Evolutionary conservation across 345 rosid species (phyloP).

Genomic region (Eucalyptus albens): DNA sequence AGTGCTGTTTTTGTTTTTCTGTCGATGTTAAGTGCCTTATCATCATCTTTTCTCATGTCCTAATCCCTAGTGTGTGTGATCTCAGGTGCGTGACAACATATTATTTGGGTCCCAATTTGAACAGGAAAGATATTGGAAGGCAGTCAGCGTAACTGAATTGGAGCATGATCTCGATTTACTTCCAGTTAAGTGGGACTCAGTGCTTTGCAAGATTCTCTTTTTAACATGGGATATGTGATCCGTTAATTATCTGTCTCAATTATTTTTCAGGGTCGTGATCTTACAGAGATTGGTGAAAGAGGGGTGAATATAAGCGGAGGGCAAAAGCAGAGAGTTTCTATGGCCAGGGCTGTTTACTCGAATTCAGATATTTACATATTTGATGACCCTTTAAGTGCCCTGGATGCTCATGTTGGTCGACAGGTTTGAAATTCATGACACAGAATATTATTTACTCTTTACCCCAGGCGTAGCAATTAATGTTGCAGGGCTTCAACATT

Average conservation of each 20-base stretch:
- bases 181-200: slow-evolving; percentile 49
- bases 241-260: not conserved
- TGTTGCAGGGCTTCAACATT: not conserved
- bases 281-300: slow-evolving; percentile 96
- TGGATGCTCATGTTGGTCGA: slow-evolving; percentile 87
- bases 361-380: slow-evolving; percentile 84
- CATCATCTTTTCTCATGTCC: not conserved
- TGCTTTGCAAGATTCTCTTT: not conserved
- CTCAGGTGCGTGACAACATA: slow-evolving; percentile 80
- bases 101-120: slow-evolving; percentile 75
- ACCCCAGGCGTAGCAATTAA: not conserved
- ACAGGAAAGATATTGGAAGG: slow-evolving; percentile 50
- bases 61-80: not conserved
- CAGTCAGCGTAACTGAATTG: slow-evolving; percentile 71
- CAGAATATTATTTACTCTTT: not conserved
- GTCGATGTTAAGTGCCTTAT: not conserved
- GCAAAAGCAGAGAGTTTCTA: slow-evolving; percentile 96
- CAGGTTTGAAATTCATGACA: slow-evolving; percentile 33
- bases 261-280: slow-evolving; percentile 63
- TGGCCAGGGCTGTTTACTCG: slow-evolving; percentile 97
- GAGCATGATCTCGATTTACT: slow-evolving; percentile 78
- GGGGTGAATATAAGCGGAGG: slow-evolving; percentile 99
- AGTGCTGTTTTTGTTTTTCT: not conserved
- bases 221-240: not conserved
- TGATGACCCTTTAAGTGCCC: slow-evolving; percentile 97